Percentiles rank a stretch among this genome's conserved stretches.
phyloP scores from a whole-genome alignment of 2,329 filamentous ascomycete species.

The Claviceps sp. region DNA sequence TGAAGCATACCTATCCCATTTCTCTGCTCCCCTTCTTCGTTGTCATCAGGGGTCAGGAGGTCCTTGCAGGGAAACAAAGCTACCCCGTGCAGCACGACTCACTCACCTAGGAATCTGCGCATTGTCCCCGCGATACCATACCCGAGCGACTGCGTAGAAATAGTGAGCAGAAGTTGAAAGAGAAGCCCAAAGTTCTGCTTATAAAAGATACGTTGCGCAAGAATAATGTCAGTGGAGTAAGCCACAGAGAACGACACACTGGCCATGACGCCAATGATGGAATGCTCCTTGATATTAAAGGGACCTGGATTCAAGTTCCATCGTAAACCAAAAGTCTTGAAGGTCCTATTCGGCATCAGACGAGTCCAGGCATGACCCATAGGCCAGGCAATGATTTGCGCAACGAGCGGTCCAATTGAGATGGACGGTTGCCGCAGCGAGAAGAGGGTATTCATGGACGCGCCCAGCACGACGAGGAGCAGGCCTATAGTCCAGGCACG shows the following conservation, averaged over 20 bases:
- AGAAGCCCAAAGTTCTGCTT: slow-evolving; percentile 53
- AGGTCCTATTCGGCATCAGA: slow-evolving; percentile 35
- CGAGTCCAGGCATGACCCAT: slow-evolving; percentile 48
- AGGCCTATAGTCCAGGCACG: slow-evolving; percentile 52
- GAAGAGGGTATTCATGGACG: slow-evolving; percentile 50
- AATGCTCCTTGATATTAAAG: slow-evolving; percentile 59
- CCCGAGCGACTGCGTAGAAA: slow-evolving; percentile 56
- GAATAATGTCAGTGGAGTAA: slow-evolving; percentile 62
- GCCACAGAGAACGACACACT: slow-evolving; percentile 56
- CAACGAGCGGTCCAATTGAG: slow-evolving; percentile 45
- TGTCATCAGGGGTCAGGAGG: not conserved
- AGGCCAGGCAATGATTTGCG: slow-evolving; percentile 51
- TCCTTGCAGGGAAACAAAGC: not conserved
- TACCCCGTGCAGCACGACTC: not conserved
- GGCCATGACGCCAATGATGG: slow-evolving; percentile 57
- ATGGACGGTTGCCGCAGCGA: slow-evolving; percentile 50
- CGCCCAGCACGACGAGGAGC: slow-evolving; percentile 39
- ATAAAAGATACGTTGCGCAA: slow-evolving; percentile 60
- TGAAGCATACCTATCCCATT: not conserved
- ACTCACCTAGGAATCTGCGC: slow-evolving; percentile 45
- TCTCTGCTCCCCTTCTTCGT: not conserved
- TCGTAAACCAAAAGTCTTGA: slow-evolving; percentile 37
- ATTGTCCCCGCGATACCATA: slow-evolving; percentile 59
- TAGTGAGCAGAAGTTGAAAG: slow-evolving; percentile 52
- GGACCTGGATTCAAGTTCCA: slow-evolving; percentile 53